A percentile compares a stretch with the other conserved stretches of the same genome.
phyloP scores from a whole-genome alignment of 768 basidiomycete genomes.

The Pleurotus tuoliensis region DNA sequence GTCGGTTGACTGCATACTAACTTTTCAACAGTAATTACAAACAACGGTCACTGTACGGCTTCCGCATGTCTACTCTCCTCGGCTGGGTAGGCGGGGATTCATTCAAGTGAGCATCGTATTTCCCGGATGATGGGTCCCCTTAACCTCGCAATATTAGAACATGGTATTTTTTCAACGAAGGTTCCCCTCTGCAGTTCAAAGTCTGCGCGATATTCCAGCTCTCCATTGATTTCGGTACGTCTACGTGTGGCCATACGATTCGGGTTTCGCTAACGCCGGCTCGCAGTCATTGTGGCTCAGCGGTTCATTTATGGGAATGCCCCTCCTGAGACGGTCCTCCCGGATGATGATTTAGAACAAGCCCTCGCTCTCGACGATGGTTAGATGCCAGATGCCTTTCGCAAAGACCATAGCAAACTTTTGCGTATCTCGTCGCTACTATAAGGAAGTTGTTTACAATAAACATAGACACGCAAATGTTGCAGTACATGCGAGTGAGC shows the following conservation, averaged over 20 bases:
- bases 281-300: constrained; percentile 66
- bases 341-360: constrained; percentile 71
- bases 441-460: too few species aligned
- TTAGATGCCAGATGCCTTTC: constrained; percentile 20
- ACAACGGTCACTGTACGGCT: constrained; percentile 78
- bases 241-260: too few species aligned
- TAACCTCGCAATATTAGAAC: constrained; percentile 39
- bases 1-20: background rate
- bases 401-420: too few species aligned
- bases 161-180: constrained; percentile 73
- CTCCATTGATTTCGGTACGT: constrained; percentile 71
- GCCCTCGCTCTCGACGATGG: constrained; percentile 66
- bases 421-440: too few species aligned
- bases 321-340: constrained; percentile 50
- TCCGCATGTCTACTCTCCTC: constrained; percentile 75
- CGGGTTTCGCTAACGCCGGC: background rate
- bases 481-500: too few species aligned
- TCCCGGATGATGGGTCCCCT: too few species aligned
- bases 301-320: constrained; percentile 70
- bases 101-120: constrained; percentile 60
- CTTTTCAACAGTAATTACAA: constrained; percentile 62
- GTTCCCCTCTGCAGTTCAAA: constrained; percentile 76
- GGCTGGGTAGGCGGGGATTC: constrained; percentile 84
- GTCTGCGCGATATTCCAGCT: constrained; percentile 82
- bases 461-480: too few species aligned